Evolutionary conservation across 371 early-diverging fungal species (phyloP), one percentile per base, ranked within the genome.

Genomic region (Scutellospora calospora): DNA sequence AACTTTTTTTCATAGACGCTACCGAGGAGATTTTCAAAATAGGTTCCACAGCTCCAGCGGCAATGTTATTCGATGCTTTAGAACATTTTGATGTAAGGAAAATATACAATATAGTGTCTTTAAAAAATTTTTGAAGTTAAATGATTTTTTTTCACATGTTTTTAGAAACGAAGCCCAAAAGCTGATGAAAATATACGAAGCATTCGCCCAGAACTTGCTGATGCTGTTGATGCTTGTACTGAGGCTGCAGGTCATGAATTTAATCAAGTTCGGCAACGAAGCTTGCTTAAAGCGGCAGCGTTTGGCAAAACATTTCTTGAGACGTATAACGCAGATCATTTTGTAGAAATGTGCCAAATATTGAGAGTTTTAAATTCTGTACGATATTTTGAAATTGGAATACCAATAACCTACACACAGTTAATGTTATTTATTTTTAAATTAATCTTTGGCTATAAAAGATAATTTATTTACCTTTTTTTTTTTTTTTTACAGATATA

Each of bases 191-290:
- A 95, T 78, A 95, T 98, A 29, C 93, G 97, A 22, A 94, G 87
- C 76, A 97, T 98, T 65, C 90, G 91, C 38, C 76, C 91, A 31
- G 94, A 96, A 33, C 86, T 99, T 55, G 84, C 92, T 3, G 92
- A 91, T 29, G 99, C 98, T 0, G 96, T 99, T 0, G 96, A 97
- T 75, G 88, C 93, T 0, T 98, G 98, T 81, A 93, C 98, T 20
- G 96, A 96, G 55, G 98, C 98, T 0, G 98, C 98, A n/a, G 95
- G 96, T 0, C 90, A 94, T 59, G 98, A 99, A 83, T 91, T 94
- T 57, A 87, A 91, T 5, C 87, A 92, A 14, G 82, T 89, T 71
- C 88, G 90, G 41, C 99, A 98, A 84, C 92, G 94, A 35, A 74
- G 88, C 5, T 86, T 98, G 51, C 83, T 99, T 38, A 93, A 93